Evolutionary conservation across 2,329 filamentous ascomycete species (phyloP).

Genomic region (Bisporella sp.): DNA sequence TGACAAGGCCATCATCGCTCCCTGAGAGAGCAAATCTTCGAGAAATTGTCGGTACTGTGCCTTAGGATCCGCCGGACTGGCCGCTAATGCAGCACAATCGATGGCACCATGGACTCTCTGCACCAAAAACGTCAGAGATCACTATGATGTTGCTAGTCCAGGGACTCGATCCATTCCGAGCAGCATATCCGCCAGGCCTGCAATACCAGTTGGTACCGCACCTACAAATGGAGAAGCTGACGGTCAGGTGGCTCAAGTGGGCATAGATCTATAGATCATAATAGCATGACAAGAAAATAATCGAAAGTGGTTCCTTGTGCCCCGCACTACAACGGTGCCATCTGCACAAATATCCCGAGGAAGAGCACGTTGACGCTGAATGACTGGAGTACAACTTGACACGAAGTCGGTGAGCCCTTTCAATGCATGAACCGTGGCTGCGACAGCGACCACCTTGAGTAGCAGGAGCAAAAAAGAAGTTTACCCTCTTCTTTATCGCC

Average conservation of each 20-base stretch:
- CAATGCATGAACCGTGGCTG: slow-evolving; percentile 29
- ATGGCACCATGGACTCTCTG: slow-evolving; percentile 18
- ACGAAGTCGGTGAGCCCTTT: slow-evolving; percentile 30
- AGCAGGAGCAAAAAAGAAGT: no score
- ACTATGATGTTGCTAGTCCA: no score
- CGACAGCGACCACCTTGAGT: slow-evolving; percentile 1
- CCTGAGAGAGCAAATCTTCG: slow-evolving; percentile 3
- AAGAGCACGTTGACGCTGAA: slow-evolving; percentile 22
- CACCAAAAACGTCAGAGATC: slow-evolving; percentile 22
- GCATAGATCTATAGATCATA: no score
- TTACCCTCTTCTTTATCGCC: no score
- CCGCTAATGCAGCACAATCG: slow-evolving; percentile 27
- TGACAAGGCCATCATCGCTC: slow-evolving; percentile 10
- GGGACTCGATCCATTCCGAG: no score
- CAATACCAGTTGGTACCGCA: no score
- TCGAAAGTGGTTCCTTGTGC: slow-evolving; percentile 15
- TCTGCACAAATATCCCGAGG: slow-evolving; percentile 19
- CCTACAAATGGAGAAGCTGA: no score
- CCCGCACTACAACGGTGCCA: slow-evolving; percentile 25
- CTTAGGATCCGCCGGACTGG: slow-evolving; percentile 23
- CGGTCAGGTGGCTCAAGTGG: no score
- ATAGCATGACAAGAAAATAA: not conserved
- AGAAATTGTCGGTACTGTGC: slow-evolving; percentile 3
- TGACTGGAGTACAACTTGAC: slow-evolving; percentile 30
- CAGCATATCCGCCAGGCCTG: no score